Evolutionary conservation across 257 asterid genomes (phyloP).

Genomic region (Gardenia jasminoides): DNA sequence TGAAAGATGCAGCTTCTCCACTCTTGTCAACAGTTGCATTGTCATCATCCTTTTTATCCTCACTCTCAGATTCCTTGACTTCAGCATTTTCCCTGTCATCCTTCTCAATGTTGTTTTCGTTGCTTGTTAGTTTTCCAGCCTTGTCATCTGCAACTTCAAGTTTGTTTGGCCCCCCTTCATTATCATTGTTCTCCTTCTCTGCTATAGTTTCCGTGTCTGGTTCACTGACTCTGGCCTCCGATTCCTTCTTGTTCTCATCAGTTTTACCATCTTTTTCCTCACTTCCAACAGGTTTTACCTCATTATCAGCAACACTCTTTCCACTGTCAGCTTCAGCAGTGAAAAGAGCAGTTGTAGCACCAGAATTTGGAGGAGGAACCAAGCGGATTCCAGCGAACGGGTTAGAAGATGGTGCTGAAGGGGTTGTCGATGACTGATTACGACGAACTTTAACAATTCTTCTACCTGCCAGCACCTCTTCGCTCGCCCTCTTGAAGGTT

Average conservation of each 20-base stretch:
- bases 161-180: constrained; percentile 13
- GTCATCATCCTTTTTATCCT: constrained; percentile 36
- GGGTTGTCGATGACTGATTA: constrained; percentile 39
- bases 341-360: constrained; percentile 16
- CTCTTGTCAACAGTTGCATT: constrained; percentile 38
- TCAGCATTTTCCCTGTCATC: constrained; percentile 34
- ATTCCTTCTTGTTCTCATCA: constrained; percentile 10
- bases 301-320: constrained; percentile 20
- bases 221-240: constrained; percentile 39
- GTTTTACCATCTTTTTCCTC: constrained; percentile 17
- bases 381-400: constrained; percentile 73
- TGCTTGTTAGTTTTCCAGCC: constrained; percentile 19
- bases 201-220: constrained; percentile 25
- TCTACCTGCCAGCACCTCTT: constrained; percentile 77
- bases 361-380: constrained; percentile 44
- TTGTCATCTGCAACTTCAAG: constrained; percentile 19
- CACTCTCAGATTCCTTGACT: constrained; percentile 30
- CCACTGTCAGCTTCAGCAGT: constrained; percentile 15
- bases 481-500: constrained; percentile 81
- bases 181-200: constrained; percentile 27
- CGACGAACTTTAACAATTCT: constrained; percentile 91
- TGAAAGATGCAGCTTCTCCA: constrained; percentile 51
- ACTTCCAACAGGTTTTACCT: constrained; percentile 24
- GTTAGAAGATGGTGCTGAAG: constrained; percentile 54
- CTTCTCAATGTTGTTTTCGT: constrained; percentile 31